Evolutionary conservation across 768 basidiomycete genomes (phyloP), one percentile per base, ranked within the genome.

Genomic region (Russula earlei): DNA sequence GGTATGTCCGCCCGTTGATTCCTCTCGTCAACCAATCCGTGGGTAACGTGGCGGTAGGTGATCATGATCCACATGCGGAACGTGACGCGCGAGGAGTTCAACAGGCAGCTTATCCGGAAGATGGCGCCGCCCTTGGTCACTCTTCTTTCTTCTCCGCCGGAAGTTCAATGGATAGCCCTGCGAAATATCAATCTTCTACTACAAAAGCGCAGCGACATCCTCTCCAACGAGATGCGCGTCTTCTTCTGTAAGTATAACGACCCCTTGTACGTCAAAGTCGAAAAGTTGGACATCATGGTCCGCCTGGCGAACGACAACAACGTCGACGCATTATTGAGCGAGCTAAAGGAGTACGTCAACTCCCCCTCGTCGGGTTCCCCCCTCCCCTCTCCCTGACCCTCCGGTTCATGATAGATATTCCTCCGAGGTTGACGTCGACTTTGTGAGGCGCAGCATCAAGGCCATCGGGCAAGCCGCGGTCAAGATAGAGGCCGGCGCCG

Each of bases 191-290:
- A 97, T 65, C 81, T 99, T 27, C 77, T 99, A 25, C 81, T 99
- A 2, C 95, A 99, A 70, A 95, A 95, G 66, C 84, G 91, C 4
- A 72, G 91, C 2, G 92, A 93, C 60, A 77, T 96, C 56, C 80
- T 99, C 9, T 81, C 86, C 7, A 96, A 89, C 70, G 95, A 99
- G 70, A 94, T 99, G 91, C 81, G 94, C 43, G 96, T 99, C 19
- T 99, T 99, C 70, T 99, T 98, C 77, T 97, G 95, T 83, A 99
- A 99, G 70, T 98, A 99, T 73, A 98, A 98, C 66, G 95, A 99
- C 66, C 95, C 95, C 5, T 73, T 95, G n/a, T 99, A 98, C 66
- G 94, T 98, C 68, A 99, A 99, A 70, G 82, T 97, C 50, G 96
- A 97, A 70, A 98, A 99, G 71, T 73, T 99, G 62, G 96, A 97